A percentile compares a stretch with the other conserved stretches of the same genome.
These are phyloP conservation scores for Sarocladiaceae sp. DNA, from an alignment of 2,329 filamentous ascomycete genomes.

Conservation along the genomic window DNA sequence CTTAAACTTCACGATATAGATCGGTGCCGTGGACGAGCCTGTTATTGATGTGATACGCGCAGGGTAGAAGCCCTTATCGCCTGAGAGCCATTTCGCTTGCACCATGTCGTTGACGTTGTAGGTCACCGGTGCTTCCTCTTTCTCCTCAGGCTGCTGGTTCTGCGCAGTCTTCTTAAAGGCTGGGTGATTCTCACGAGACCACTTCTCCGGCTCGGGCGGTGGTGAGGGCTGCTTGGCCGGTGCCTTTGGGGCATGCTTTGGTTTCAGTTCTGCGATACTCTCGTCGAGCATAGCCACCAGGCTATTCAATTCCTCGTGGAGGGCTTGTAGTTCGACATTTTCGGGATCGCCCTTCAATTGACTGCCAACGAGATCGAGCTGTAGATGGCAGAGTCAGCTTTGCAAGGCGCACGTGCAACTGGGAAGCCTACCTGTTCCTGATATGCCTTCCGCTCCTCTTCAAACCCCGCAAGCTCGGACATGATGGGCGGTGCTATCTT, in stretches of 20 bases:
- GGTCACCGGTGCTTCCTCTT: constrained; percentile 48
- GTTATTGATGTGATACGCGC: constrained; percentile 92
- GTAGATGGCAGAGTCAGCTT: constrained; percentile 8
- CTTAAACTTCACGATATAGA: constrained; percentile 95
- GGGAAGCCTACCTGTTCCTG: constrained; percentile 48
- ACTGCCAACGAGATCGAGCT: constrained; percentile 74
- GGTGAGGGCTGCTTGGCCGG: constrained; percentile 40
- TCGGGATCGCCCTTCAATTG: constrained; percentile 78
- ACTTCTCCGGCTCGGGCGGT: constrained; percentile 60
- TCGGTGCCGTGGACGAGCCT: constrained; percentile 82
- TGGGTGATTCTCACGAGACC: constrained; percentile 76
- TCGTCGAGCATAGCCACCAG: constrained; percentile 76
- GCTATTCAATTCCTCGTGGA: constrained; percentile 77
- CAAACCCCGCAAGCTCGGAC: constrained; percentile 31
- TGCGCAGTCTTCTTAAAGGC: constrained; percentile 57
- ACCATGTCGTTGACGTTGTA: constrained; percentile 89
- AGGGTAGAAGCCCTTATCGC: constrained; percentile 86
- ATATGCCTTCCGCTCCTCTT: constrained; percentile 50
- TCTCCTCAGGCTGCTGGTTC: constrained; percentile 37
- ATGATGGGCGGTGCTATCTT: too few species aligned
- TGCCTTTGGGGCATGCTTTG: constrained; percentile 40
- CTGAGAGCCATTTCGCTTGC: constrained; percentile 84
- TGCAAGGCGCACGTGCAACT: neutral
- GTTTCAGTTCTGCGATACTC: constrained; percentile 74
- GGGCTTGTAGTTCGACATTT: constrained; percentile 70